These are phyloP conservation scores for Tetracladium setigerum DNA, from an alignment of 495 filamentous ascomycete species.

Conservation along the genomic window DNA sequence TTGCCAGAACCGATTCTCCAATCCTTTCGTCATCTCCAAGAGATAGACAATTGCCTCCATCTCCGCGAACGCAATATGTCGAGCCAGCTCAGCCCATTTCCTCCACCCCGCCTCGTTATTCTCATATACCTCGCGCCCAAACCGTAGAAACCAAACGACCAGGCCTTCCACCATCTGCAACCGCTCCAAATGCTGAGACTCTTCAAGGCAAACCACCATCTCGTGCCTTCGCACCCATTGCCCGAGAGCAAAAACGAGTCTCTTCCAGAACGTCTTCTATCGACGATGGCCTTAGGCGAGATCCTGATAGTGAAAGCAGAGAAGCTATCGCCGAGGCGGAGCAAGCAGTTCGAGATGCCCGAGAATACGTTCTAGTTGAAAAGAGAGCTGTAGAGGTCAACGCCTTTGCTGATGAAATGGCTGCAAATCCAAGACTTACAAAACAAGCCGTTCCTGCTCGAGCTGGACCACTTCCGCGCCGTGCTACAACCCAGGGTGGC, in stretches of 20 bases:
- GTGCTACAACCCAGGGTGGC: conserved; percentile 57
- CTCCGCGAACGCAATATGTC: conserved; percentile 3
- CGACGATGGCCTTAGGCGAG: conserved; percentile 23
- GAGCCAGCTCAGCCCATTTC: conserved; percentile 8
- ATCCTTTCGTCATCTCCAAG: conserved; percentile 14
- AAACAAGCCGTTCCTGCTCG: conserved; percentile 29
- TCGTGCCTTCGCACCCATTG: conserved; percentile 4
- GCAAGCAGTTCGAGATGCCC: conserved; percentile 81
- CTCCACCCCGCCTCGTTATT: conserved; percentile 16
- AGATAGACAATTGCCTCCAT: conserved; percentile 8
- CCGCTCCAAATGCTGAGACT: conserved; percentile 18
- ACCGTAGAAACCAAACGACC: conserved; percentile 23
- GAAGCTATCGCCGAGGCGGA: conserved; percentile 69
- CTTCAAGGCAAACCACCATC: conserved; percentile 9
- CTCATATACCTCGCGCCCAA: neutral
- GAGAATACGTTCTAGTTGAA: conserved; percentile 93
- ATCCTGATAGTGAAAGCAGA: conserved; percentile 26
- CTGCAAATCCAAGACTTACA: conserved; percentile 51
- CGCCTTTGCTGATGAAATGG: conserved; percentile 91
- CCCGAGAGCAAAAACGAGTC: neutral
- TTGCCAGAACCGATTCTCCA: conserved; percentile 1
- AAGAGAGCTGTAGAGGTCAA: conserved; percentile 94
- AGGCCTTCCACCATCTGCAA: conserved; percentile 24
- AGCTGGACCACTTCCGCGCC: conserved; percentile 48
- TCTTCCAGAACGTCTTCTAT: conserved; percentile 38